Percentiles rank a stretch among this genome's conserved stretches.
phyloP scores from a whole-genome alignment of 352 stramenopile species.

The Pythium insidiosum region DNA sequence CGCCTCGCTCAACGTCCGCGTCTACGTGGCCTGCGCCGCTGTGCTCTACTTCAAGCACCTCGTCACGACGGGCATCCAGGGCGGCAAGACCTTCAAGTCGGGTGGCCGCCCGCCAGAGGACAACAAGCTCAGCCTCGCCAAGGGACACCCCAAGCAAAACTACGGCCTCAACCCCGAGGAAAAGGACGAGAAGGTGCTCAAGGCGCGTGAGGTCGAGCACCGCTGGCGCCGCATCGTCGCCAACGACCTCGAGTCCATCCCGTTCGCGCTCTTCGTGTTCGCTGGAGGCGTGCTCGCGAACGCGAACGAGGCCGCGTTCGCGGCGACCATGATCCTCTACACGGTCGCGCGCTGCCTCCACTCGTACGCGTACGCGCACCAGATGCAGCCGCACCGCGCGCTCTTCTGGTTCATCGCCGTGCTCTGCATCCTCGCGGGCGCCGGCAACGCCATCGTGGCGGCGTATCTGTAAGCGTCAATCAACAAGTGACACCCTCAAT shows the following conservation, averaged over 20 bases:
- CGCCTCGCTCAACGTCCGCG: conserved; percentile 14
- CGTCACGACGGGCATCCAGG: conserved; percentile 22
- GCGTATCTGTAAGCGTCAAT: conserved; percentile 9
- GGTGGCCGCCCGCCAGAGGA: conserved; percentile 33
- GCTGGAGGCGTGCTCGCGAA: conserved; percentile 19
- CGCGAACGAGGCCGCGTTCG: conserved; percentile 20
- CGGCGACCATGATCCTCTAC: conserved; percentile 21
- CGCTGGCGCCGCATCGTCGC: conserved; percentile 34
- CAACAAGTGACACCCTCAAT: too few species aligned
- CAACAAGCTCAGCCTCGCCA: conserved; percentile 14
- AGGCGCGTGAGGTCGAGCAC: conserved; percentile 19
- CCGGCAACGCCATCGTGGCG: conserved; percentile 23
- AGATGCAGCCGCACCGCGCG: conserved; percentile 30
- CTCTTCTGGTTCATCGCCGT: conserved; percentile 27
- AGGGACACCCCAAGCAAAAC: conserved; percentile 19
- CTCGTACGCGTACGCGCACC: conserved; percentile 36
- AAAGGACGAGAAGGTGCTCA: conserved; percentile 20
- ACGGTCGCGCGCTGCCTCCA: conserved; percentile 27
- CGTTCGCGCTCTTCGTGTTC: conserved; percentile 28
- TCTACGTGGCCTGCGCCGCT: conserved; percentile 25
- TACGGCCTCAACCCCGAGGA: conserved; percentile 21
- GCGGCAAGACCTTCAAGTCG: conserved; percentile 22
- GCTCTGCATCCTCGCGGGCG: conserved; percentile 15
- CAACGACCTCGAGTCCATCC: conserved; percentile 43
- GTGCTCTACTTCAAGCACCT: conserved; percentile 40